Evolutionary conservation across 768 basidiomycete genomes (phyloP).

Genomic region (Lentinus brumalis): DNA sequence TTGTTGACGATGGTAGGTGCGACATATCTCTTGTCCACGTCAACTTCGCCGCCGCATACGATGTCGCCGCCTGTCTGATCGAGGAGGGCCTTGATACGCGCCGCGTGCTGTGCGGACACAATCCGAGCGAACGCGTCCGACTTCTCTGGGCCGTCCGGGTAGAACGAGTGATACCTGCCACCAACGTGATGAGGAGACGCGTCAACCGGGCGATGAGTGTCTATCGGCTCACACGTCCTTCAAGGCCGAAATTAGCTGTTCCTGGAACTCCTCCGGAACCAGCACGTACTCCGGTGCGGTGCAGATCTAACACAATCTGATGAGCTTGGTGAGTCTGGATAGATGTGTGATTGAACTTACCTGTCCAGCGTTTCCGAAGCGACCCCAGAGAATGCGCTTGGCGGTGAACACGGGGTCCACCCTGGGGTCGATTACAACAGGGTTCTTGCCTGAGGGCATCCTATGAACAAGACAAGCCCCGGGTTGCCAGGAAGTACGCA

Average conservation of each 20-base stretch:
- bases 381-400: constrained; percentile 77
- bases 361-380: constrained; percentile 67
- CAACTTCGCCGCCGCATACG: constrained; percentile 63
- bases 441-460: constrained; percentile 54
- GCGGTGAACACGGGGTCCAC: constrained; percentile 63
- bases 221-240: constrained; percentile 40
- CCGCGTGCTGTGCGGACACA: constrained; percentile 52
- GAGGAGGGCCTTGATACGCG: constrained; percentile 59
- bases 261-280: constrained; percentile 42
- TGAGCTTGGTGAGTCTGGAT: background rate
- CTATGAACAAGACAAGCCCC: background rate
- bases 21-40: constrained; percentile 58
- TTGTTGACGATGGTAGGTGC: constrained; percentile 72
- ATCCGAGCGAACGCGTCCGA: constrained; percentile 53
- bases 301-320: constrained; percentile 50
- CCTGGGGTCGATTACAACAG: constrained; percentile 63
- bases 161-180: constrained; percentile 57
- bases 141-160: constrained; percentile 39
- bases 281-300: constrained; percentile 60
- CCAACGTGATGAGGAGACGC: background rate
- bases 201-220: background rate
- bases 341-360: constrained; percentile 19
- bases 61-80: constrained; percentile 67
- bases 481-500: background rate
- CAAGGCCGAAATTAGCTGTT: constrained; percentile 40